Conservation (phyloP, 441 rosid genomes). For the Oxalis stricta region DNA sequence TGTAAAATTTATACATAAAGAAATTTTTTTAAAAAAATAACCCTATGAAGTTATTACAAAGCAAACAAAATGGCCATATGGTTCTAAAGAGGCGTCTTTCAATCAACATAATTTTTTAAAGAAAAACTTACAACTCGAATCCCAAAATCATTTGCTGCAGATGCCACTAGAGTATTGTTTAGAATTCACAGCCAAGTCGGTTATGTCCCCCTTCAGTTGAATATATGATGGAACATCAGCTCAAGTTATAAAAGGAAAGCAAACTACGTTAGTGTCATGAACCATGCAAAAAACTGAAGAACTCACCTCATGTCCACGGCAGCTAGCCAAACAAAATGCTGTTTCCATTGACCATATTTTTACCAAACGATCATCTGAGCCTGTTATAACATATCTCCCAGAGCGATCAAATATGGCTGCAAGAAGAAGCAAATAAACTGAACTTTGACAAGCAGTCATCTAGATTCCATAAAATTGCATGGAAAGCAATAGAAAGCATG, state of each 20-base stretch:
- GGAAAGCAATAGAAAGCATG: neutral
- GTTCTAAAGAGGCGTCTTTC: too few species aligned
- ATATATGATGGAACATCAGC: conserved; percentile 12
- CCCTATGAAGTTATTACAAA: too few species aligned
- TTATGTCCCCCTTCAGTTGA: conserved; percentile 59
- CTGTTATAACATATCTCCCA: conserved; percentile 74
- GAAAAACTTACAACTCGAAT: conserved; percentile 61
- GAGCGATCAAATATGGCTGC: conserved; percentile 74
- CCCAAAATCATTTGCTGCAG: conserved; percentile 72
- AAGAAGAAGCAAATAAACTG: conserved; percentile 12
- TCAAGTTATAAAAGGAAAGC: conserved; percentile 4
- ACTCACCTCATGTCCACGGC: conserved; percentile 83
- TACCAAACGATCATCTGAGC: conserved; percentile 81
- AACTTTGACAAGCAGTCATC: neutral
- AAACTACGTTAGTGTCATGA: conserved; percentile 7
- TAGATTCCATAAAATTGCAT: neutral
- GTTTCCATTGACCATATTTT: conserved; percentile 89
- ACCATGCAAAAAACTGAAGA: conserved; percentile 14
- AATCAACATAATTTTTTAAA: conserved; percentile 4
- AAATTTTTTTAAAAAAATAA: conserved; percentile 12
- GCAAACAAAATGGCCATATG: too few species aligned
- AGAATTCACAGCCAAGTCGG: conserved; percentile 78
- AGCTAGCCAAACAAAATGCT: conserved; percentile 80
- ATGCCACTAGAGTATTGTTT: conserved; percentile 68
- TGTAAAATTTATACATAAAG: conserved; percentile 22